Base-by-base conservation (phyloP, 2,329 filamentous ascomycete genomes). In the Ophiostoma montium region DNA sequence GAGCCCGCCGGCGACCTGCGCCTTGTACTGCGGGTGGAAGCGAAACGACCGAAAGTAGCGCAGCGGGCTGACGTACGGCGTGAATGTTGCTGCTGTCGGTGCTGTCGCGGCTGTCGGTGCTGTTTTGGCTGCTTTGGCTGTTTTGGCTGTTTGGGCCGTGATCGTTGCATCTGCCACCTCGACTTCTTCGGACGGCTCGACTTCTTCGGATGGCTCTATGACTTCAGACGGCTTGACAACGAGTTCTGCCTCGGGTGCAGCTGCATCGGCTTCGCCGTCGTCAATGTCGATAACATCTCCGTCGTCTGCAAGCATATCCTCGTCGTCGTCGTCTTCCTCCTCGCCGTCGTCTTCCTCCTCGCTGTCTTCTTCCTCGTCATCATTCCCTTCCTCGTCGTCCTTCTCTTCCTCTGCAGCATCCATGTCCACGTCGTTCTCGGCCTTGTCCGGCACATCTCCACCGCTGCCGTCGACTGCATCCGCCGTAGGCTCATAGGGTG, bases 21-120 rank as follows among this genome's bases (percentile, higher is more conserved):
- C 65, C 55, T 72, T 69, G 66, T 81, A 96, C 47, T 76, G 71
- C 31, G 86, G 86, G 61, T 96, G 89, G 62, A 90, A 95, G 57
- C 90, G 86, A 66, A 86, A 98, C 35, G 86, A 83, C 63, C 80
- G 86, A 65, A 96, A 95, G 57, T 77, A 76, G 57, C 77, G 79
- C 53, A 98, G 71, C 31, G 88, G 85, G 60, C 87, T 94, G 60
- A 84, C 74, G 65, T 98, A 98, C 2, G 87, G 80, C 32, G 46
- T 57, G 50, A 64, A 60, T 21, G 47, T 35, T 38, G 30, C 39
- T 32, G 39, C 27, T 21, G 23, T 7, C 18, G 36, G 36, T 23
- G 36, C 36, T 23, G 18, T 12, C 15, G 36, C 11, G 18, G 36
- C 5, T 16, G 35, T 11, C 12, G 35, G 16, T 4, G 23, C 23